Percentiles rank a stretch among this genome's conserved stretches.
Evolutionary conservation across 2,329 filamentous ascomycete genomes (phyloP).

Genomic region (Curvularia verruculosa): DNA sequence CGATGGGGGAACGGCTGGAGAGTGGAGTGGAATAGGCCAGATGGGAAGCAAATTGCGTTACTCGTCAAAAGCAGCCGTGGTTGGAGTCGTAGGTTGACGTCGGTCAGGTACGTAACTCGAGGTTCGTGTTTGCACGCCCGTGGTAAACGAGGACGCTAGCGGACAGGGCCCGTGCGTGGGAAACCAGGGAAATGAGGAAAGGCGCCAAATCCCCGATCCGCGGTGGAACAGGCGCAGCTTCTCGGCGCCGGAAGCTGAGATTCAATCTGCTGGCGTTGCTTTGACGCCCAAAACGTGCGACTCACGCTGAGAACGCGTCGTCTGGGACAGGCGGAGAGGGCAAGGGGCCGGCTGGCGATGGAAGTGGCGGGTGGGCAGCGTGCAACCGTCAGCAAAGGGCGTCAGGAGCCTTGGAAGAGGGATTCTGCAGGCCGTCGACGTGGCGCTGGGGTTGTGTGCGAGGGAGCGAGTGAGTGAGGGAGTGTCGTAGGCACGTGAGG

Average conservation of each 20-base stretch:
- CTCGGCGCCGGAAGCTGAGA: slow-evolving; percentile 42
- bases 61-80: slow-evolving; percentile 3
- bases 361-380: slow-evolving; percentile 7
- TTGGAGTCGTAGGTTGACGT: slow-evolving; percentile 16
- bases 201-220: slow-evolving; percentile 31
- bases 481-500: slow-evolving; percentile 32
- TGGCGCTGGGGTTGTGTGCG: slow-evolving; percentile 40
- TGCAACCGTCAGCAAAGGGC: slow-evolving; percentile 12
- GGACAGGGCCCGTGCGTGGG: slow-evolving; percentile 20
- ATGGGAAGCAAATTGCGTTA: not conserved
- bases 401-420: slow-evolving; percentile 10
- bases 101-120: slow-evolving; percentile 17
- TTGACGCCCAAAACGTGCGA: slow-evolving; percentile 18
- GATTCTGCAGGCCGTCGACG: slow-evolving; percentile 37
- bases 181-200: slow-evolving; percentile 24
- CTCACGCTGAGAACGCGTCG: slow-evolving; percentile 21
- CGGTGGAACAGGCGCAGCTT: slow-evolving; percentile 33
- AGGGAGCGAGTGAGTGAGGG: slow-evolving; percentile 3
- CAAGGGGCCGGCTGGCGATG: not conserved
- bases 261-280: slow-evolving; percentile 31
- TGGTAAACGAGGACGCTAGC: slow-evolving; percentile 24
- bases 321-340: slow-evolving; percentile 1
- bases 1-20: not conserved
- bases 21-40: slow-evolving; percentile 1
- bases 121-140: slow-evolving; percentile 20